These are phyloP conservation scores for Hordeum vulgare DNA, from an alignment of 176 grass and related monocot genomes.

Conservation along the genomic window DNA sequence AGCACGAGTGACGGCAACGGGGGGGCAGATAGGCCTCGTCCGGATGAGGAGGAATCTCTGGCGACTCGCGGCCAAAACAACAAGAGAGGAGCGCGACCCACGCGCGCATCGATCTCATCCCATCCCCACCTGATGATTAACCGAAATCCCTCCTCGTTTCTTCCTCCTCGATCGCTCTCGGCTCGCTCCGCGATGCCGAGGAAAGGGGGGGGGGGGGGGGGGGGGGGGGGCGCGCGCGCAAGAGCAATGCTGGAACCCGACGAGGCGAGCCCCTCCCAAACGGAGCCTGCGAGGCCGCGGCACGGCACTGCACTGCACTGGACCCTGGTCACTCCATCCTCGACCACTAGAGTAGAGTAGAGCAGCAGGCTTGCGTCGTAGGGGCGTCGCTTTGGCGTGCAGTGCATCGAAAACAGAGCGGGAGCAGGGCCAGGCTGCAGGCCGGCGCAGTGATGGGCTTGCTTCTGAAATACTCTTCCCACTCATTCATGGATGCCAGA, in stretches of 20 bases:
- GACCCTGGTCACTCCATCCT: neutral
- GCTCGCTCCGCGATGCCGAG: neutral
- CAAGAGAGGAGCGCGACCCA: neutral
- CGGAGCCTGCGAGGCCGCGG: neutral
- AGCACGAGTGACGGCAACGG: neutral
- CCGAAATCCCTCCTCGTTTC: neutral
- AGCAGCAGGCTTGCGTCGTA: neutral
- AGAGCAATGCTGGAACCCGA: neutral
- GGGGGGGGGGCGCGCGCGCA: too few species aligned
- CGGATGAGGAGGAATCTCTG: conserved; percentile 21
- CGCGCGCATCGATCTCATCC: conserved; percentile 19
- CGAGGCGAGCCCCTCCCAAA: neutral
- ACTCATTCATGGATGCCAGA: conserved; percentile 54
- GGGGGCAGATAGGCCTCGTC: neutral
- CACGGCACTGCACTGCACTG: neutral
- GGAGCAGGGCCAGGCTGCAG: neutral
- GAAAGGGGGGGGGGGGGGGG: too few species aligned
- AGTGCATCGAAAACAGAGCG: conserved; percentile 61
- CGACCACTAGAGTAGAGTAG: neutral
- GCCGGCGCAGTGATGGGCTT: conserved; percentile 20
- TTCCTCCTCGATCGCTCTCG: neutral
- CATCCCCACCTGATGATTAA: neutral
- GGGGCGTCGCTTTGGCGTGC: conserved; percentile 25
- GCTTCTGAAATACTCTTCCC: conserved; percentile 59
- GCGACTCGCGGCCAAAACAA: conserved; percentile 22